Conservation (phyloP, 1,139 yeast genomes). For the Candida tunisiensis region DNA sequence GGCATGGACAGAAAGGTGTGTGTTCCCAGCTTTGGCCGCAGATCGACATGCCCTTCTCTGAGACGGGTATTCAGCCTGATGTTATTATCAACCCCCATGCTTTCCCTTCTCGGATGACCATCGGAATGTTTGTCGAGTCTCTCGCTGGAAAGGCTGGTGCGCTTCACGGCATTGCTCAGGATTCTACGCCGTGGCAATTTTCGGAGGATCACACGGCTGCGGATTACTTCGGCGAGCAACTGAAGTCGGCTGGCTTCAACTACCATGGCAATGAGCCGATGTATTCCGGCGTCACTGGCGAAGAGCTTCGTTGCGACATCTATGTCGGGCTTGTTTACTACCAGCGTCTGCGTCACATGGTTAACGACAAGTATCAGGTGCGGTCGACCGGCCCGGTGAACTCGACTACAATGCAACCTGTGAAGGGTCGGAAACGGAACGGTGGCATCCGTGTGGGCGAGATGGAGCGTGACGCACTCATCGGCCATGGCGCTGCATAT, state of each 20-base stretch:
- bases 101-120: conserved; percentile 99
- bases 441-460: conserved; percentile 99
- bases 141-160: conserved; percentile 98
- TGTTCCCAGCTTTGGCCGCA: conserved; percentile 98
- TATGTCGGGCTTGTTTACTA: conserved; percentile 94
- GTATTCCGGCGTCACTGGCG: conserved; percentile 98
- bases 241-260: conserved; percentile 76
- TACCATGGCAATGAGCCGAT: conserved; percentile 98
- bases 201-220: conserved; percentile 91
- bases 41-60: conserved; percentile 92
- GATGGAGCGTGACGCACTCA: conserved; percentile 98
- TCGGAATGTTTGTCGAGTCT: conserved; percentile 98
- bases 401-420: conserved; percentile 97
- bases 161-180: conserved; percentile 93
- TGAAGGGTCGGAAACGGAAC: conserved; percentile 95
- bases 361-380: conserved; percentile 97
- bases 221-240: conserved; percentile 91
- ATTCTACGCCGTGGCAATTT: conserved; percentile 93
- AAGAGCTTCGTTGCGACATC: conserved; percentile 88
- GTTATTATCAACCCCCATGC: conserved; percentile 97
- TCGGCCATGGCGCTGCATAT: conserved; percentile 98
- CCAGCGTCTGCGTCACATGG: conserved; percentile 99
- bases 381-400: conserved; percentile 98
- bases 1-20: conserved; percentile 99
- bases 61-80: conserved; percentile 93